Conservation (phyloP, 176 grass and related monocot genomes). For the Tillandsia fasciculata region DNA sequence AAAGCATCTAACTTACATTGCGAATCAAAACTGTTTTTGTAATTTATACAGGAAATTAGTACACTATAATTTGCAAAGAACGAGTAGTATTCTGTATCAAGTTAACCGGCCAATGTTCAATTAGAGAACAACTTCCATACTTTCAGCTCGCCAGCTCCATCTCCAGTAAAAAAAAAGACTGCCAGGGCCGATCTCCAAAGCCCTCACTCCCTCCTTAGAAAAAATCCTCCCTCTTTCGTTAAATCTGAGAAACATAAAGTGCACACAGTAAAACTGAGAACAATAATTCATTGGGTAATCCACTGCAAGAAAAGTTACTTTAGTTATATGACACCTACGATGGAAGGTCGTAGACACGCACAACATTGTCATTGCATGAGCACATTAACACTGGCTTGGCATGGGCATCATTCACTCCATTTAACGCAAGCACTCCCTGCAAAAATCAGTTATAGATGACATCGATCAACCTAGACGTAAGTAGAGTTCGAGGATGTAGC, state of each 20-base stretch:
- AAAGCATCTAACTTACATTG: too few relatives aligned
- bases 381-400: constrained; percentile 79
- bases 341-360: constrained; percentile 70
- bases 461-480: too few relatives aligned
- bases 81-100: too few relatives aligned
- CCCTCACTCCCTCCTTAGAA: neutral
- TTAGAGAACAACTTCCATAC: neutral
- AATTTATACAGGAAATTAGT: too few relatives aligned
- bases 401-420: constrained; percentile 38
- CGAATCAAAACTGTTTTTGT: too few relatives aligned
- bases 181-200: neutral
- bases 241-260: neutral
- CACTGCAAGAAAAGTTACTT: too few relatives aligned
- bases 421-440: constrained; percentile 51
- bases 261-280: too few relatives aligned
- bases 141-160: neutral
- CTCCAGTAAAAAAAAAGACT: neutral
- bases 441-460: too few relatives aligned
- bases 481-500: too few relatives aligned
- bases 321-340: constrained; percentile 39
- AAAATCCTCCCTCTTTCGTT: constrained; percentile 4
- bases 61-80: too few relatives aligned
- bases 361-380: constrained; percentile 78
- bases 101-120: neutral
- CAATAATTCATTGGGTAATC: too few relatives aligned